Base-by-base conservation (phyloP, 345 rosid genomes). In the Salix viminalis region DNA sequence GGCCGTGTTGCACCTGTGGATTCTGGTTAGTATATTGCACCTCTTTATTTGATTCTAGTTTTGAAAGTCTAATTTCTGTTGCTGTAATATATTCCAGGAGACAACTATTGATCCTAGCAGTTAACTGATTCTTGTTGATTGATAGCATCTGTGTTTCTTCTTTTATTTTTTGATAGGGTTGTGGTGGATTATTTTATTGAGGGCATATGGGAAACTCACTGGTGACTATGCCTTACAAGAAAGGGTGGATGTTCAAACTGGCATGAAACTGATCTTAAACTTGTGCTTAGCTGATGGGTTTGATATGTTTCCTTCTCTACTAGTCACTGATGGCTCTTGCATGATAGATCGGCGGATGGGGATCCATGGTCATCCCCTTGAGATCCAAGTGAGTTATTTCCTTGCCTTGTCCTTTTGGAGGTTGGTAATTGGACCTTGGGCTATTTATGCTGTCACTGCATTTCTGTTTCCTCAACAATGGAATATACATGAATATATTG, bases 341-440 rank as follows among this genome's bases (percentile, higher is more conserved):
- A 81, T 81, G 84, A 81, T 81, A 69, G 84, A 81, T 81, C 70
- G 84, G 21, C 75, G 84, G 28, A 77, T 81, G 84, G 84, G 84
- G 32, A 77, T 81, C 37, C 84, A 81, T 77, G 84, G 84, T 24
- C 84, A 81, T 46, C 84, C 84, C 19, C 84, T 81, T 34, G 84
- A 81, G 75, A 81, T 81, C 75, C 84, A 81, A 73, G 84, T 81
- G 41, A 72, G 81, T 77, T 6, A 1, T 32, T 67, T 21, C 37
- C 26, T 37, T 39, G 0, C 10, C 19, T 24, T 64, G 18, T 32
- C 28, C 28, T 58, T 58, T 58, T 10, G 26, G 28, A 58, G 50
- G 26, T 58, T 58, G 64, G 15, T 23, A 10, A 23, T 58, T 52
- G 24, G 28, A 58, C 14, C 24, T n/a, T n/a, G 62, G 28, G 62